Evolutionary conservation across 306 rosid species (phyloP).

Genomic region (Rubus parviflorus): DNA sequence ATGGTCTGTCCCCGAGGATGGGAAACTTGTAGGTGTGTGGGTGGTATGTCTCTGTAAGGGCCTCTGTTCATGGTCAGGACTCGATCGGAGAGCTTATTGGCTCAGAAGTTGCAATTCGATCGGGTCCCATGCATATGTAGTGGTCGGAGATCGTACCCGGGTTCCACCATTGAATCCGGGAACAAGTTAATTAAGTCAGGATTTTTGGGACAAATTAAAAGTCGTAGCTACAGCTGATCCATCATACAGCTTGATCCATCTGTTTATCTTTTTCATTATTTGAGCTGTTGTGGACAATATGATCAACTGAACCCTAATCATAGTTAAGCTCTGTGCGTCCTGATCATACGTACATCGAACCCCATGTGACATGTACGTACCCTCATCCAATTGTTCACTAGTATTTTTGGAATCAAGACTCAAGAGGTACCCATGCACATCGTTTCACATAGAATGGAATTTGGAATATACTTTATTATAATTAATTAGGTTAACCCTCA

Average conservation of each 20-base stretch:
- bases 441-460: not conserved
- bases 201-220: not conserved
- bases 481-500: too few species aligned
- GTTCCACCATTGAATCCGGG: slow-evolving; percentile 15
- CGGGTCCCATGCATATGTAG: slow-evolving; percentile 7
- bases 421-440: not conserved
- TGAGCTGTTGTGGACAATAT: not conserved
- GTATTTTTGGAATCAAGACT: too few species aligned
- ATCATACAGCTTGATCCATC: not conserved
- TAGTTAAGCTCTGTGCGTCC: not conserved
- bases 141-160: not conserved
- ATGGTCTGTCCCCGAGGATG: slow-evolving; percentile 4
- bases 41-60: slow-evolving; percentile 30
- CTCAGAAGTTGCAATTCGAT: not conserved
- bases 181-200: slow-evolving; percentile 9
- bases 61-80: slow-evolving; percentile 6
- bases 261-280: not conserved
- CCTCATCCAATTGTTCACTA: not conserved
- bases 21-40: slow-evolving; percentile 24
- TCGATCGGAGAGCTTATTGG: not conserved
- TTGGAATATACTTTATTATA: not conserved
- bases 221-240: not conserved
- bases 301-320: not conserved
- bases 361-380: not conserved
- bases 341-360: not conserved